phyloP scores from a whole-genome alignment of 2,329 filamentous ascomycete genomes.

The Fusarium sp. region DNA sequence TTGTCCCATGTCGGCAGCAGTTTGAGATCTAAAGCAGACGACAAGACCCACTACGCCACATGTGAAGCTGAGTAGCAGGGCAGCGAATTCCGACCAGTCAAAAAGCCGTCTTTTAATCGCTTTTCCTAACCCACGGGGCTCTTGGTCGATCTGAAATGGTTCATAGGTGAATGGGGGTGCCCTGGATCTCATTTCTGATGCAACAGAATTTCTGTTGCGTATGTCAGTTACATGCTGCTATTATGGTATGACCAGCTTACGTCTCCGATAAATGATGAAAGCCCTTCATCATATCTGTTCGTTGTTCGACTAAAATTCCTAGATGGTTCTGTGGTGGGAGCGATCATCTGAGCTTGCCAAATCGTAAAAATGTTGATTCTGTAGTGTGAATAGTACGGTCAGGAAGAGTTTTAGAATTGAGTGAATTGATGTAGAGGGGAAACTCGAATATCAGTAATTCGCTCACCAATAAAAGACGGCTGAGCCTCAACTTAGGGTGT shows the following conservation, averaged over 20 bases:
- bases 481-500: no score
- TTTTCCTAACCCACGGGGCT: neutral
- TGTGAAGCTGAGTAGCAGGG: neutral
- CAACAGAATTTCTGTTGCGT: accelerated
- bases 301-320: no score
- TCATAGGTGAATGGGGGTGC: neutral
- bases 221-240: neutral
- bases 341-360: no score
- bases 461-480: no score
- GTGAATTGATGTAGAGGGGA: no score
- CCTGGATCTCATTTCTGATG: neutral
- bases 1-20: neutral
- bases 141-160: neutral
- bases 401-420: no score
- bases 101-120: neutral
- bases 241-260: neutral
- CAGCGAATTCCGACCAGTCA: neutral
- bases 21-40: neutral
- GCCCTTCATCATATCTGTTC: no score
- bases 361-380: no score
- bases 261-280: no score
- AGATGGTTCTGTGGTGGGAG: no score
- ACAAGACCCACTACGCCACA: neutral
- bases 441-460: no score
- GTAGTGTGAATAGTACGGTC: no score